phyloP scores from a whole-genome alignment of 306 rosid species.

The Rosa lucieae region DNA sequence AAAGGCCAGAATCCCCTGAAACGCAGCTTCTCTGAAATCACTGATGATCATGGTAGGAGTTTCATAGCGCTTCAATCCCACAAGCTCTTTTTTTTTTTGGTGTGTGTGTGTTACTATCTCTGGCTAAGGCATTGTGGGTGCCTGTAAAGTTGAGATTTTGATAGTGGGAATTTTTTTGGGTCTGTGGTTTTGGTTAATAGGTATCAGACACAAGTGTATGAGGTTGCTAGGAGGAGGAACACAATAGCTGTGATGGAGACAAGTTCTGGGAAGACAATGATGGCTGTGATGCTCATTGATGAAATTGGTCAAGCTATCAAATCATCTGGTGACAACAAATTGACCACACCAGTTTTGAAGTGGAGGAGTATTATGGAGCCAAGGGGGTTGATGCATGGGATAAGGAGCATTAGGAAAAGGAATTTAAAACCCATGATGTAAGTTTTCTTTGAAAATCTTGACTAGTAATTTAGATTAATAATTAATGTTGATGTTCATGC shows the following conservation, averaged over 20 bases:
- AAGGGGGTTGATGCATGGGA: slow-evolving; percentile 83
- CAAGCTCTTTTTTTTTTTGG: slow-evolving; percentile 31
- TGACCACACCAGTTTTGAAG: slow-evolving; percentile 52
- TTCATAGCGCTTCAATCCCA: slow-evolving; percentile 43
- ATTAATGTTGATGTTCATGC: neutral
- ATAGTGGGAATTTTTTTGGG: slow-evolving; percentile 2
- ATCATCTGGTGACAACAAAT: slow-evolving; percentile 39
- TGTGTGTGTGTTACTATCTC: neutral
- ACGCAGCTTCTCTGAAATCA: slow-evolving; percentile 23
- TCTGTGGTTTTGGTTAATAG: slow-evolving; percentile 23
- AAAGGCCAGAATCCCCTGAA: slow-evolving; percentile 19
- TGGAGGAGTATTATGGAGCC: slow-evolving; percentile 75
- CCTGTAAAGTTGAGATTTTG: neutral
- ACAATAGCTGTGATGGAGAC: slow-evolving; percentile 84
- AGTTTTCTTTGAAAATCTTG: slow-evolving; percentile 25
- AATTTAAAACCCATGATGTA: slow-evolving; percentile 61
- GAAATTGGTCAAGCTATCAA: slow-evolving; percentile 45
- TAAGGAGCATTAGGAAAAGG: slow-evolving; percentile 65
- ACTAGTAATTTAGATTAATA: neutral
- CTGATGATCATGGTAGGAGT: slow-evolving; percentile 14
- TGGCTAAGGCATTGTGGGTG: neutral
- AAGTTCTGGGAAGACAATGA: slow-evolving; percentile 76
- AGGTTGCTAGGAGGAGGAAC: slow-evolving; percentile 65
- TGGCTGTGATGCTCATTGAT: slow-evolving; percentile 75
- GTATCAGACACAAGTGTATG: slow-evolving; percentile 64